Percentiles rank a stretch among this genome's conserved stretches.
Evolutionary conservation across 768 basidiomycete genomes (phyloP).

Genomic region (Neoboletus brunneissimus): DNA sequence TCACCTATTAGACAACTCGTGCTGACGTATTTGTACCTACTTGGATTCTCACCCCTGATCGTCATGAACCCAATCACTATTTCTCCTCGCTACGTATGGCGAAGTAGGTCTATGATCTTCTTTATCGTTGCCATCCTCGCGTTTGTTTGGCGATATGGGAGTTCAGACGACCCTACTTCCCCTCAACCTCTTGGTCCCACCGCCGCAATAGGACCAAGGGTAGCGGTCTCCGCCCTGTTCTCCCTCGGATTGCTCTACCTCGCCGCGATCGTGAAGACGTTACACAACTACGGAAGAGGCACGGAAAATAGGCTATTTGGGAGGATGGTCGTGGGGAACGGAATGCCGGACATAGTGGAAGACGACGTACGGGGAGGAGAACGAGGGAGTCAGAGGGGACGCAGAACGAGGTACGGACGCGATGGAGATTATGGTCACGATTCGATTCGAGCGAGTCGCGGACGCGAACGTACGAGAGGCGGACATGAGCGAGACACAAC

Average conservation of each 20-base stretch:
- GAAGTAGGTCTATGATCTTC: slow-evolving; percentile 59
- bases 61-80: not conserved
- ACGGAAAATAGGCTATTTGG: not conserved
- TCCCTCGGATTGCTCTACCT: slow-evolving; percentile 61
- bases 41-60: not conserved
- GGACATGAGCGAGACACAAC: slow-evolving; percentile 2
- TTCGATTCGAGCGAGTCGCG: slow-evolving; percentile 3
- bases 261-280: slow-evolving; percentile 55
- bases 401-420: not conserved
- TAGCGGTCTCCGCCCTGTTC: slow-evolving; percentile 54
- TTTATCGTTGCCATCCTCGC: slow-evolving; percentile 62
- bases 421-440: slow-evolving; percentile 1
- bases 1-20: not conserved
- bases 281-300: slow-evolving; percentile 53
- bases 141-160: slow-evolving; percentile 65
- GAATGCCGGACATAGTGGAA: not conserved
- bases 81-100: not conserved
- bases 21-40: not conserved
- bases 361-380: not conserved
- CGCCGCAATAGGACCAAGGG: slow-evolving; percentile 49
- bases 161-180: slow-evolving; percentile 36
- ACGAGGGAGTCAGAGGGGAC: slow-evolving; percentile 4
- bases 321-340: not conserved
- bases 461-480: slow-evolving; percentile 9
- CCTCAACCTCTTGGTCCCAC: slow-evolving; percentile 37